A percentile compares a stretch with the other conserved stretches of the same genome.
Conservation (phyloP, 345 rosid species). For the Dipteronia sinensis region DNA sequence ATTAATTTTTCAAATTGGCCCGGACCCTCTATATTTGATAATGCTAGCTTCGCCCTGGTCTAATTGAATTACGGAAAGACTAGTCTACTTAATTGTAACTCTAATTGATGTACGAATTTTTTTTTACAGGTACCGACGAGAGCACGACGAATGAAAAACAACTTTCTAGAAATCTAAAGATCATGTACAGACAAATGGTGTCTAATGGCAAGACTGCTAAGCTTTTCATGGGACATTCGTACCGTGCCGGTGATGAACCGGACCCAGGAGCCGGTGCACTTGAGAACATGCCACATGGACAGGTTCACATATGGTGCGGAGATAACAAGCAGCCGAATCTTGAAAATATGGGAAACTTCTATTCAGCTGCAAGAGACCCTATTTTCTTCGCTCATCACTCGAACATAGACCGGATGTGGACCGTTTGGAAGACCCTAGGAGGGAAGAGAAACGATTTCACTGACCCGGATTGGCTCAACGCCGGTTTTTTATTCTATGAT, state of each 20-base stretch:
- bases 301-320: slow-evolving; percentile 55
- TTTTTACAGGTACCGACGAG: slow-evolving; percentile 10
- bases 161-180: slow-evolving; percentile 38
- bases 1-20: no score
- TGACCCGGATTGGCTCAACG: slow-evolving; percentile 58
- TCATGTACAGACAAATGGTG: slow-evolving; percentile 72
- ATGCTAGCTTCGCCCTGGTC: no score
- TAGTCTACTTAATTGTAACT: no score
- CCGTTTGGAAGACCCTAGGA: slow-evolving; percentile 58
- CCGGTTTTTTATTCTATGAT: slow-evolving; percentile 56
- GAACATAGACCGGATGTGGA: slow-evolving; percentile 65
- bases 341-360: slow-evolving; percentile 68
- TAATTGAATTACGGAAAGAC: no score
- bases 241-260: slow-evolving; percentile 54
- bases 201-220: slow-evolving; percentile 42
- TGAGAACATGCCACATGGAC: slow-evolving; percentile 57
- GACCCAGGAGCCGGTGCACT: slow-evolving; percentile 55
- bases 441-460: slow-evolving; percentile 45
- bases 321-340: slow-evolving; percentile 46
- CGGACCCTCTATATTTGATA: no score
- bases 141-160: slow-evolving; percentile 22
- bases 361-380: slow-evolving; percentile 65
- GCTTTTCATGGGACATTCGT: slow-evolving; percentile 52
- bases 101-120: no score
- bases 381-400: slow-evolving; percentile 60